Conservation (phyloP, 2,329 filamentous ascomycete genomes). For the Aspergillus aculeatus region DNA sequence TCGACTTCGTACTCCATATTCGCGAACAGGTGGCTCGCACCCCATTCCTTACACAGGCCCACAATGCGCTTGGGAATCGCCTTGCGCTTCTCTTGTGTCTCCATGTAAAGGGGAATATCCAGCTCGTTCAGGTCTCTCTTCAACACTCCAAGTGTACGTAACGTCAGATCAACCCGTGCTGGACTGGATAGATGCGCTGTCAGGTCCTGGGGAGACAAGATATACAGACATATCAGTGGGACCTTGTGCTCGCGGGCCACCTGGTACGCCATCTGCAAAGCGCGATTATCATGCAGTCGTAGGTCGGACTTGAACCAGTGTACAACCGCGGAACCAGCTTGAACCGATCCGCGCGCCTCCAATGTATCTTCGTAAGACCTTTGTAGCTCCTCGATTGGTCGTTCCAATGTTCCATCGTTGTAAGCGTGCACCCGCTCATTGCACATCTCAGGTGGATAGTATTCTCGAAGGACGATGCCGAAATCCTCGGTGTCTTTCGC, state of each 20-base stretch:
- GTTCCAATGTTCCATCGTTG: slow-evolving; percentile 64
- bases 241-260: slow-evolving; percentile 66
- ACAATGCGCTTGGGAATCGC: slow-evolving; percentile 61
- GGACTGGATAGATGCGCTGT: slow-evolving; percentile 75
- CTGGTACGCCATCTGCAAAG: slow-evolving; percentile 64
- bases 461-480: slow-evolving; percentile 69
- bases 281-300: slow-evolving; percentile 70
- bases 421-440: slow-evolving; percentile 76
- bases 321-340: slow-evolving; percentile 63
- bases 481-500: slow-evolving; percentile 48
- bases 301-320: slow-evolving; percentile 92
- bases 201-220: slow-evolving; percentile 80
- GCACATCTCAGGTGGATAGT: slow-evolving; percentile 83
- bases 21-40: slow-evolving; percentile 70
- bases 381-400: slow-evolving; percentile 70
- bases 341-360: slow-evolving; percentile 51
- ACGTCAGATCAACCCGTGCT: slow-evolving; percentile 73
- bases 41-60: slow-evolving; percentile 68
- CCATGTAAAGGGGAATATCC: slow-evolving; percentile 75
- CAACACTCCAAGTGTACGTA: slow-evolving; percentile 68
- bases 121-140: slow-evolving; percentile 65
- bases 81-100: slow-evolving; percentile 67
- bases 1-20: slow-evolving; percentile 94
- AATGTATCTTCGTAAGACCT: slow-evolving; percentile 62
- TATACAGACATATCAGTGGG: slow-evolving; percentile 73